Evolutionary conservation across 495 filamentous ascomycete genomes (phyloP), one percentile per base, ranked within the genome.

Genomic region (Aspergillus bridgeri): DNA sequence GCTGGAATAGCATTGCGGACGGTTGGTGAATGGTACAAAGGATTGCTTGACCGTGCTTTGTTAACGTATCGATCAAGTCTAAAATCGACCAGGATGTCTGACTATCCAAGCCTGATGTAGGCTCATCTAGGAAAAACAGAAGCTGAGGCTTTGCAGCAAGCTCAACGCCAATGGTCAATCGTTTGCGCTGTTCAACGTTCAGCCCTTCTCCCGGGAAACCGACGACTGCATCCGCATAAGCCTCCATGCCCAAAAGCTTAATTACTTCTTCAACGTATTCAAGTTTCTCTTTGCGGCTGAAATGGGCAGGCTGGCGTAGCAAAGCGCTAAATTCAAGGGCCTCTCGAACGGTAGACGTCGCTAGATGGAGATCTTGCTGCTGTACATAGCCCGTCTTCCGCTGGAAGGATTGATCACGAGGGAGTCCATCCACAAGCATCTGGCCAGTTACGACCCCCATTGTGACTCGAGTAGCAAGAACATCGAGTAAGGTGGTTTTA

Each of bases 21-120:
- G 92, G 92, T 68, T 98, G 94, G 74, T 98, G 94, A 58, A 98
- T 97, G 8, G 92, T 97, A 73, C 90, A 95, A 6, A 97, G 86
- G 70, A 97, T 90, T 48, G 92, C 92, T 65, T 96, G 91, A 15
- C 92, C 92, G 65, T 85, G 88, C 72, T 90, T 86, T 54, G 92
- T 91, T 38, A 97, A 76, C 66, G 94, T 95, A 67, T 91, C 84
- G 17, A 97, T 83, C 24, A 96, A 83, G 68, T 87, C 82, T 51
- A 91, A 79, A 65, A 96, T 96, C 23, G 90, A 88, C 89, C 89
- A 97, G 23, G 92, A 92, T 9, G 90, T 96, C 63, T 96, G 91
- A 68, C 83, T 86, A 75, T 95, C 90, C 43, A 95, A 81, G 74
- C 90, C 90, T 22, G 90, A 93, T 18, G 90, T 94, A 42, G 92